These are phyloP conservation scores for Alternaria longipes DNA, from an alignment of 2,329 filamentous ascomycete species.

Conservation along the genomic window DNA sequence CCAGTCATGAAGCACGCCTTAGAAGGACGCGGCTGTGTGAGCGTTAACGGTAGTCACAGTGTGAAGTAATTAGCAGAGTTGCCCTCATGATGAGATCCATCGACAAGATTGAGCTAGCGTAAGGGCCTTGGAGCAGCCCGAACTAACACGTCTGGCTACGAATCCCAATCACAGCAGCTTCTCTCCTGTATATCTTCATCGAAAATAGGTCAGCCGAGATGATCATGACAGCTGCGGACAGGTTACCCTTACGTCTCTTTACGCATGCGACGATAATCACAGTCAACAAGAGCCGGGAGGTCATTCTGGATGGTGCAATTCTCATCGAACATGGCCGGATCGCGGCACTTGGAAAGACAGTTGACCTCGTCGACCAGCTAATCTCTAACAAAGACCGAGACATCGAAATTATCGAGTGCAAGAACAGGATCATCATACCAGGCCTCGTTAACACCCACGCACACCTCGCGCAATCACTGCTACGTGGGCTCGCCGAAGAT, in stretches of 20 bases:
- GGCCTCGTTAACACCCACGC: conserved; percentile 51
- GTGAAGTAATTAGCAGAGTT: background rate
- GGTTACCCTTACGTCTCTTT: conserved; percentile 48
- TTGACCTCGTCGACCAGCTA: conserved; percentile 30
- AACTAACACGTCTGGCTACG: background rate
- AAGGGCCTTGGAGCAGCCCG: background rate
- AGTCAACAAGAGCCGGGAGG: conserved; percentile 56
- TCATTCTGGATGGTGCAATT: conserved; percentile 60
- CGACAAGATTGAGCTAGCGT: background rate
- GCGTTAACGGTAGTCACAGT: background rate
- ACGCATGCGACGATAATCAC: conserved; percentile 63
- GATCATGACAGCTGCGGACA: background rate
- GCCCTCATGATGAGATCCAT: background rate
- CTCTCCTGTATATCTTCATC: background rate
- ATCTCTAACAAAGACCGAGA: background rate
- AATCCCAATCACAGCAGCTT: background rate
- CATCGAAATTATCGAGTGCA: conserved; percentile 36
- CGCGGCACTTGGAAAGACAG: conserved; percentile 55
- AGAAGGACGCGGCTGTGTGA: background rate
- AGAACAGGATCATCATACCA: conserved; percentile 46
- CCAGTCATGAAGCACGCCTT: background rate
- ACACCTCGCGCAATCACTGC: conserved; percentile 48
- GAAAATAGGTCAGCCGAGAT: background rate
- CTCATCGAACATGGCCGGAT: conserved; percentile 55
- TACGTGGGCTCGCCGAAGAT: conserved; percentile 44